phyloP scores from a whole-genome alignment of 2,329 filamentous ascomycete species.

The Ceratocystis harringtonii region DNA sequence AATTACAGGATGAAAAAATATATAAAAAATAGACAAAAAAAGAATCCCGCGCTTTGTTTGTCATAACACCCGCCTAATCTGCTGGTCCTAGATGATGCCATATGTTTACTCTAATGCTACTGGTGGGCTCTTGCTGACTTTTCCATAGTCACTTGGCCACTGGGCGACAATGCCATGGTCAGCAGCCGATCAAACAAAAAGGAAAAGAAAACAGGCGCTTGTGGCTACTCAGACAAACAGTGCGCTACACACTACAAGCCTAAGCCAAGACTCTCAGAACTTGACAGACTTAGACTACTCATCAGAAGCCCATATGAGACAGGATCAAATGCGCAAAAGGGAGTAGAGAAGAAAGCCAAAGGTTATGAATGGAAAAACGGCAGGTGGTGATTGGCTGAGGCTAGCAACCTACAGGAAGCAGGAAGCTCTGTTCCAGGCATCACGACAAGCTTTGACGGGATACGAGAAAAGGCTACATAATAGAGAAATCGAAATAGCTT shows the following conservation, averaged over 20 bases:
- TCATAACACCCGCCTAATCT: background rate
- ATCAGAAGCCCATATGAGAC: background rate
- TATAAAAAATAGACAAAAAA: background rate
- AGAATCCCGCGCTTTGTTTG: background rate
- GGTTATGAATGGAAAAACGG: no score
- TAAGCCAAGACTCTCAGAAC: no score
- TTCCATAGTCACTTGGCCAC: background rate
- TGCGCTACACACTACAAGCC: no score
- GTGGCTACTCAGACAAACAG: constrained; percentile 30
- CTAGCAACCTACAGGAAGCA: background rate
- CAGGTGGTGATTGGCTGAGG: constrained; percentile 30
- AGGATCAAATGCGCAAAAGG: background rate
- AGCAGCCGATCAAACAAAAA: constrained; percentile 1
- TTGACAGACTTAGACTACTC: no score
- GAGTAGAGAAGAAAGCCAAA: background rate
- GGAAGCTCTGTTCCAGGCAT: no score
- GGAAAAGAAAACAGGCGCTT: constrained; percentile 26
- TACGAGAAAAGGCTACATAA: constrained; percentile 32
- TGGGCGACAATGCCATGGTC: background rate
- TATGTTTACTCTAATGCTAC: background rate
- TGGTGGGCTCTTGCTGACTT: background rate
- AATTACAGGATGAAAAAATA: background rate
- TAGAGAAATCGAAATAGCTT: constrained; percentile 23
- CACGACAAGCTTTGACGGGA: background rate
- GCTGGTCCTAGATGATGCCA: background rate